Percentiles rank a stretch among this genome's conserved stretches.
phyloP scores from a whole-genome alignment of 2,329 filamentous ascomycete genomes.

The Ascocoryne sarcoides region DNA sequence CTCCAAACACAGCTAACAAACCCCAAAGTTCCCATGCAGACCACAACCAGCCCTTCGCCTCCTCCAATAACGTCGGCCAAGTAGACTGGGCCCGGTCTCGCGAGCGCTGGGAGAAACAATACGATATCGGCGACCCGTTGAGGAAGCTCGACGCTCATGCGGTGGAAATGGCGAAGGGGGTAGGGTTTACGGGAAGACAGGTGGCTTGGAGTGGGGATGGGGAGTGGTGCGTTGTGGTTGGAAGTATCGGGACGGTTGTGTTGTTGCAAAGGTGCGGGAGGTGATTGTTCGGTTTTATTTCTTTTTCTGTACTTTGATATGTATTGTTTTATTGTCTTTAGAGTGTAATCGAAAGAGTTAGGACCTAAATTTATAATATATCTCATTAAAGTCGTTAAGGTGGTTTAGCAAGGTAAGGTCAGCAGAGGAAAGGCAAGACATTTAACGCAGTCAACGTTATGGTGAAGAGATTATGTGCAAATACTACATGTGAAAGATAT shows the following conservation, averaged over 20 bases:
- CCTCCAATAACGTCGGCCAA: neutral
- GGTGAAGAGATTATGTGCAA: too few species aligned
- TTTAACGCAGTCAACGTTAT: too few species aligned
- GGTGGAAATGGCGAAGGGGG: slow-evolving; percentile 15
- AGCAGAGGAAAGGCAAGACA: too few species aligned
- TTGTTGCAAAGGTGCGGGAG: slow-evolving; percentile 16
- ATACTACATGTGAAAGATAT: too few species aligned
- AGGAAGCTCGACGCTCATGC: slow-evolving; percentile 16
- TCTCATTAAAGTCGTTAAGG: too few species aligned
- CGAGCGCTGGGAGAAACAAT: slow-evolving; percentile 20
- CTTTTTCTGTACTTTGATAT: too few species aligned
- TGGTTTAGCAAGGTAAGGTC: too few species aligned
- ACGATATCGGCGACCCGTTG: slow-evolving; percentile 14
- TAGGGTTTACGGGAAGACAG: slow-evolving; percentile 21
- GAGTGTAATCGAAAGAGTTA: too few species aligned
- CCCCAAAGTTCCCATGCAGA: slow-evolving; percentile 1
- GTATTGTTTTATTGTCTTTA: too few species aligned
- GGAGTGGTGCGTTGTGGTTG: slow-evolving; percentile 26
- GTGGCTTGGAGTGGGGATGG: slow-evolving; percentile 26
- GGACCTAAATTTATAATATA: too few species aligned
- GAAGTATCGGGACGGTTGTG: slow-evolving; percentile 20
- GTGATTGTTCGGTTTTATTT: too few species aligned
- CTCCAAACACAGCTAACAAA: neutral
- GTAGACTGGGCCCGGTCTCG: slow-evolving; percentile 12
- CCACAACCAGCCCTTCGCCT: neutral